Base-by-base conservation (phyloP, 176 grass and related monocot genomes). In the Aegilops tauschii region DNA sequence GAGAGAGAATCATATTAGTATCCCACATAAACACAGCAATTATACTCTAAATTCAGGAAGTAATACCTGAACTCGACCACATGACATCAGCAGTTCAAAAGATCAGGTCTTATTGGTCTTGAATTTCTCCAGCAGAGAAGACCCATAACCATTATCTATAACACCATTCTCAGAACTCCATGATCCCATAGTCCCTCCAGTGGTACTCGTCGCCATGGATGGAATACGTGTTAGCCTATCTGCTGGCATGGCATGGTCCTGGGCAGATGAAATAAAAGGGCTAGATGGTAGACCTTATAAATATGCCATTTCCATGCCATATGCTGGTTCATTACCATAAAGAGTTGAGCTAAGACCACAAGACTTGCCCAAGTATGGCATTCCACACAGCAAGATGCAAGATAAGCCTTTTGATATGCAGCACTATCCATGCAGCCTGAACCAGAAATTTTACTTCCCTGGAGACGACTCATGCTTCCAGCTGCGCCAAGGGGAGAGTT, bases 31-130 rank as follows among this genome's bases (percentile, higher is more conserved):
- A 52, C 6, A 81, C 68, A 84, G 5, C 18, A 58, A 89, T 1
- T 37, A 73, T 69, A 74, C 17, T 5, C n/a, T 20, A 50, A 84
- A 78, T 58, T 1, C n/a, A 68, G 70, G 39, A 54, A 92, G 86
- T 34, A 64, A 52, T 93, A 98, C 97, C 97, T 98, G 87, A 98
- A 98, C 77, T 96, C 97, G 31, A 98, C 94, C 37, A 94, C 92
- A 90, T 98, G 90, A 25, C 87, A 90, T 98, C 90, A 87, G 84
- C 52, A 96, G 84, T 73, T 98, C 97, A 88, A 98, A 96, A 86
- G 87, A 90, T 77, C 70, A 80, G 40, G 92, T 88, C 82, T 90
- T 98, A 78, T 96, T 98, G 31, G 86, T 98, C 32, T 32, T 32
- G 32, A 32, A 32, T 32, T 32, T 32, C 32, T 32, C 97, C 88